Conservation (phyloP, 139 green algal species). For the Auxenochlorella pyrenoidosa region DNA sequence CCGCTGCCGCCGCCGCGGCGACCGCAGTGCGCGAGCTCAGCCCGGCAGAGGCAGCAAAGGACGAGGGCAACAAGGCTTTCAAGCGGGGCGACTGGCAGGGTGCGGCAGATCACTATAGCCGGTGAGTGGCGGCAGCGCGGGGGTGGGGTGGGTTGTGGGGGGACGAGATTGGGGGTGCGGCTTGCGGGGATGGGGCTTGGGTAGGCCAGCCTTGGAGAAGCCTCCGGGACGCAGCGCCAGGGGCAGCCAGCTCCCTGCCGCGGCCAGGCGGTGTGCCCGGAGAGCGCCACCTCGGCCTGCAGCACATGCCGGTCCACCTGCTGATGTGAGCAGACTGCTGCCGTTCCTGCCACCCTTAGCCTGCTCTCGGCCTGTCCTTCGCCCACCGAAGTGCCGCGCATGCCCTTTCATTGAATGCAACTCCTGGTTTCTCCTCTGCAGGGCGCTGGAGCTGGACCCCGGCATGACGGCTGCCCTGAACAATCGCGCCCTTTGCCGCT, state of each 20-base stretch:
- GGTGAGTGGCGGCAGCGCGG: neutral
- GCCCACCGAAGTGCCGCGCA: no score
- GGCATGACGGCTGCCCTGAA: constrained; percentile 63
- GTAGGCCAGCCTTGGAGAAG: no score
- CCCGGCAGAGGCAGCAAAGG: constrained; percentile 73
- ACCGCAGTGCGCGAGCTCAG: constrained; percentile 33
- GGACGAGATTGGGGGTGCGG: no score
- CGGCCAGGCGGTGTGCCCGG: neutral
- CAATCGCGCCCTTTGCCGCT: constrained; percentile 82
- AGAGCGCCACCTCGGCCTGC: neutral
- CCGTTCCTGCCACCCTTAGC: no score
- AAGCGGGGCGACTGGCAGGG: constrained; percentile 68
- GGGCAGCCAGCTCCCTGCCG: neutral
- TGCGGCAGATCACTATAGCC: constrained; percentile 51
- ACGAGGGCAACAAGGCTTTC: constrained; percentile 82
- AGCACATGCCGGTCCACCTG: neutral
- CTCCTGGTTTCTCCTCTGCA: constrained; percentile 8
- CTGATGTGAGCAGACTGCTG: neutral
- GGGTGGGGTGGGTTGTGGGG: no score
- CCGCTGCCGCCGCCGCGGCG: neutral
- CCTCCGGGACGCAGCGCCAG: neutral
- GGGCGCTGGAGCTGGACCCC: constrained; percentile 66
- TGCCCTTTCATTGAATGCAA: no score
- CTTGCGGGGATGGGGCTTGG: no score
- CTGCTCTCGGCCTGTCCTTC: no score